These are phyloP conservation scores for Carex myosuroides DNA, from an alignment of 176 grass and related monocot genomes.

Conservation along the genomic window DNA sequence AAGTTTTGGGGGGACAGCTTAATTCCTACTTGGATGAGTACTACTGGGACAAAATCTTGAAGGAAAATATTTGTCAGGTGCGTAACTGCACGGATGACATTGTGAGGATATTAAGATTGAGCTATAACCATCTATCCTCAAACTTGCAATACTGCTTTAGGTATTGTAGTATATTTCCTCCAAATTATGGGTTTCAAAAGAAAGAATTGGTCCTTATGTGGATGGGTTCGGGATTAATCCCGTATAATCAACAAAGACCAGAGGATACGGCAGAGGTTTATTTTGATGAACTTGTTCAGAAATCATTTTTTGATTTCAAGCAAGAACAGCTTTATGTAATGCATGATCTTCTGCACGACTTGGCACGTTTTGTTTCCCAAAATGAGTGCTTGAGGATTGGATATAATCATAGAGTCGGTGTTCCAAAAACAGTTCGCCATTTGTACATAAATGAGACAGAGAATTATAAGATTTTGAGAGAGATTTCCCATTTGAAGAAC, in stretches of 20 bases:
- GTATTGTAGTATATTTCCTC: constrained; percentile 43
- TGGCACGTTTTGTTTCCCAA: constrained; percentile 16
- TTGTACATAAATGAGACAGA: constrained; percentile 24
- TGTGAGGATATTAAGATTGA: constrained; percentile 26
- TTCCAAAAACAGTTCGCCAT: constrained; percentile 20
- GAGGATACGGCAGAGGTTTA: constrained; percentile 30
- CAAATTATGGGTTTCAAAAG: constrained; percentile 31
- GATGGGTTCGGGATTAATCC: constrained; percentile 36
- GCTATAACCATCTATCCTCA: constrained; percentile 36
- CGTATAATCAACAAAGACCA: neutral
- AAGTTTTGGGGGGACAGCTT: constrained; percentile 36
- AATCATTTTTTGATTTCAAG: constrained; percentile 40
- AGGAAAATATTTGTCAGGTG: constrained; percentile 27
- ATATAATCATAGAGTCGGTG: neutral
- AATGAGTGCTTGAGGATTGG: constrained; percentile 37
- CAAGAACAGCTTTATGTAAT: constrained; percentile 13
- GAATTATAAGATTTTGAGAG: constrained; percentile 17
- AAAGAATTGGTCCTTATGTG: constrained; percentile 40
- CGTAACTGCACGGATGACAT: constrained; percentile 22
- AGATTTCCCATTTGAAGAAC: constrained; percentile 28
- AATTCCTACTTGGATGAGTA: constrained; percentile 3
- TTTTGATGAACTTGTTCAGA: constrained; percentile 22
- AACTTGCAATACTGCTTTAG: constrained; percentile 45
- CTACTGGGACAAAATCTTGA: constrained; percentile 30
- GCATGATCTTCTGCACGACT: constrained; percentile 45